Conservation (phyloP, 2,329 filamentous ascomycete genomes). For the Cryphonectria naterciae region DNA sequence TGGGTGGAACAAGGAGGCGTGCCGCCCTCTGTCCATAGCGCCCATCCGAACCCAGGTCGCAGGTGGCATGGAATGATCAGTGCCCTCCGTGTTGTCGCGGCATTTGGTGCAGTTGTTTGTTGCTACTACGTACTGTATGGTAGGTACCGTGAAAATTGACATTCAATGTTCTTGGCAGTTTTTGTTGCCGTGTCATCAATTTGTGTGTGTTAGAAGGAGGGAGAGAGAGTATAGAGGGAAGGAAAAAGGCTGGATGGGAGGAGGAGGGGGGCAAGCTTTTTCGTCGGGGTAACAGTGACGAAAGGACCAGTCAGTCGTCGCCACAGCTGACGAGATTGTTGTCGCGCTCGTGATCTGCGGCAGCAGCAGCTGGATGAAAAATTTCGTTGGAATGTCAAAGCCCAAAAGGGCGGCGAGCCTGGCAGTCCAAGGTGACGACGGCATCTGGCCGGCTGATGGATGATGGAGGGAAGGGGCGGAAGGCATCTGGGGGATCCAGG, state of each 20-base stretch:
- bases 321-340: neutral
- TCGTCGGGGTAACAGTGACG: neutral
- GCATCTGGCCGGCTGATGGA: too few species aligned
- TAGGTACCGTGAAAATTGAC: neutral
- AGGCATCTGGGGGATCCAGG: neutral
- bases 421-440: conserved; percentile 4
- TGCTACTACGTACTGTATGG: neutral
- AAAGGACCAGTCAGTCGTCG: neutral
- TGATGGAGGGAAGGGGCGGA: neutral
- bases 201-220: neutral
- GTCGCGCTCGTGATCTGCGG: neutral
- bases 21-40: conserved; percentile 25
- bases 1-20: conserved; percentile 7
- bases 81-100: neutral
- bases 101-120: neutral
- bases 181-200: neutral
- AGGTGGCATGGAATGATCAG: neutral
- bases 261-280: neutral
- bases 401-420: neutral
- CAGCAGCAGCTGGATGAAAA: neutral
- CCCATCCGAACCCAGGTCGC: neutral
- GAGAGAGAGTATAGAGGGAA: neutral
- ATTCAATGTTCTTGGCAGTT: neutral
- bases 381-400: neutral
- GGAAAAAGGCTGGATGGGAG: neutral